Conservation (phyloP, 164 flowering plant genomes). For the Nymphaea thermarum region DNA sequence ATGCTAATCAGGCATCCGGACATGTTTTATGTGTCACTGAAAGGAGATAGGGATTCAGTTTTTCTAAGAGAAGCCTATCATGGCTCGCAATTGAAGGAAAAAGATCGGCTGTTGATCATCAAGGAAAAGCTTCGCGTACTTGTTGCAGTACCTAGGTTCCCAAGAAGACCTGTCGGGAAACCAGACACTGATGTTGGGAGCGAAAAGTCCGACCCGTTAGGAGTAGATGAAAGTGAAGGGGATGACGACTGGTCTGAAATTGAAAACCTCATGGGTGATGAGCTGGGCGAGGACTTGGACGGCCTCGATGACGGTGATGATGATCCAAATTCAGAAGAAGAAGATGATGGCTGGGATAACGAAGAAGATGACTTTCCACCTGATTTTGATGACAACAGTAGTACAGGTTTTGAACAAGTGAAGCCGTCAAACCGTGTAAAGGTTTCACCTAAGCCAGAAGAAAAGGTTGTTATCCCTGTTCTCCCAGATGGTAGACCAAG, state of each 20-base stretch:
- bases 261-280: constrained; percentile 25
- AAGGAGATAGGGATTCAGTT: constrained; percentile 90
- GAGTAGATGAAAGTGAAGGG: constrained; percentile 17
- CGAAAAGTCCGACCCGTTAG: constrained; percentile 15
- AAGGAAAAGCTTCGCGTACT: constrained; percentile 89
- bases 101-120: constrained; percentile 52
- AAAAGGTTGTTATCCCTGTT: constrained; percentile 32
- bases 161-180: constrained; percentile 18
- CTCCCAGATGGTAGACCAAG: constrained; percentile 84
- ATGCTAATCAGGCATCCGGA: constrained; percentile 95
- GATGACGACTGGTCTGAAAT: constrained; percentile 40
- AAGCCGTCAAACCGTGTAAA: constrained; percentile 17
- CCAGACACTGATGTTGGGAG: constrained; percentile 9
- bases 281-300: constrained; percentile 47
- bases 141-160: constrained; percentile 57
- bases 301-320: constrained; percentile 30
- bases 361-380: constrained; percentile 72
- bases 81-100: constrained; percentile 71
- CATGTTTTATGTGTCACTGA: constrained; percentile 88
- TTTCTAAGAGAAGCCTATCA: constrained; percentile 85
- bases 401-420: constrained; percentile 17
- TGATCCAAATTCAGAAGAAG: constrained; percentile 21
- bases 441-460: constrained; percentile 16
- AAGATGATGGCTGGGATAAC: constrained; percentile 50
- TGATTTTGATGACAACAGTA: constrained; percentile 53